A percentile compares a stretch with the other conserved stretches of the same genome.
phyloP scores from a whole-genome alignment of 495 filamentous ascomycete genomes.

The Hyaloscypha variabilis region DNA sequence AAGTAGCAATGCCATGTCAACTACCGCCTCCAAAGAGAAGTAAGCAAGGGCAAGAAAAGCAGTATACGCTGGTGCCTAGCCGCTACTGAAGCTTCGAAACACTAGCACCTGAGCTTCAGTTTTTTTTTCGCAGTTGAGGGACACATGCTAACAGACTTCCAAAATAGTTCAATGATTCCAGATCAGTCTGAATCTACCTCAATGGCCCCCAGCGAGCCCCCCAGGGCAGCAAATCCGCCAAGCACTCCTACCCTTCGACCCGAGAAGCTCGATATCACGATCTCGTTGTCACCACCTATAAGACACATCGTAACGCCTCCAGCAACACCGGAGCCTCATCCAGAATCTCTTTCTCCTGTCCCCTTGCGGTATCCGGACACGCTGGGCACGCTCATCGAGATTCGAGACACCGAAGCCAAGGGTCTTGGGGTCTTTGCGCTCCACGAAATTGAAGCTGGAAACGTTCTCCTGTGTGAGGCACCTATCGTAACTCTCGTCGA shows the following conservation, averaged over 20 bases:
- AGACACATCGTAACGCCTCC: background rate
- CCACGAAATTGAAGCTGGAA: slow-evolving; percentile 18
- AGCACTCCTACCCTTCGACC: background rate
- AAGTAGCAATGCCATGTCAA: background rate
- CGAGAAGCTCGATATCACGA: background rate
- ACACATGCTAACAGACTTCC: slow-evolving; percentile 13
- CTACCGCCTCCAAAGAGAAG: background rate
- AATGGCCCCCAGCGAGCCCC: background rate
- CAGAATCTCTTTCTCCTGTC: background rate
- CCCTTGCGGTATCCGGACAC: slow-evolving; percentile 25
- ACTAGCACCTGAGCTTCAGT: background rate
- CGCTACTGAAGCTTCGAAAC: background rate
- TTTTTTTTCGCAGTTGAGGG: slow-evolving; percentile 17
- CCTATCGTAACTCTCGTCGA: slow-evolving; percentile 22
- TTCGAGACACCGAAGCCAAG: slow-evolving; percentile 16
- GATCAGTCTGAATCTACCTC: background rate
- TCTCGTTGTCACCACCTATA: background rate
- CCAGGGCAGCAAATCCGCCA: background rate
- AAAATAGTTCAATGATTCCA: background rate
- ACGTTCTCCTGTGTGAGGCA: slow-evolving; percentile 20
- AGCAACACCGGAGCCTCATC: slow-evolving; percentile 3
- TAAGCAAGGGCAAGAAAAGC: background rate
- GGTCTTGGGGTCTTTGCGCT: slow-evolving; percentile 24
- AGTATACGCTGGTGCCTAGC: background rate
- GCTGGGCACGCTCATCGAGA: slow-evolving; percentile 14